Evolutionary conservation across 805 yeast genomes (phyloP), one percentile per base, ranked within the genome.

Genomic region (Brettanomyces nanus): DNA sequence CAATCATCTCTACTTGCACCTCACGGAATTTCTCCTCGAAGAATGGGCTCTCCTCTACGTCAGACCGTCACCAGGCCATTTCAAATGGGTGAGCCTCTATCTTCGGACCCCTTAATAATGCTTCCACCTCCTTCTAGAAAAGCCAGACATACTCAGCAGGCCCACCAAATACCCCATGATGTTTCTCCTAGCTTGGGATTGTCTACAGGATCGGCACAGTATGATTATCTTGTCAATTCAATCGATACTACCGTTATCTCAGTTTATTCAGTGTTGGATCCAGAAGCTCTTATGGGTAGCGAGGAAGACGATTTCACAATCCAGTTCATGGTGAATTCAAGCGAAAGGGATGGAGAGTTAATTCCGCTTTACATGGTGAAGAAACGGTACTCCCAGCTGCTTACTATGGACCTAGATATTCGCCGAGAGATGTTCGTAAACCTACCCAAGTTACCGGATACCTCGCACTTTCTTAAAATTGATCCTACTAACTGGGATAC

Each of bases 261-360:
- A 5, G 57, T 60, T 6, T 52, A 49, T 28, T 46, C 59, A 6
- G 48, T 59, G 22, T 43, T 59, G 18, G 64, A 60, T 36, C 52
- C 58, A 5, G 34, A 30, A 4, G 54, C 59, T 4, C 39, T 54
- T 10, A 26, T 21, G 5, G 38, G 37, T 26, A 15, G 31, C 6
- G 68, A 68, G 45, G 47, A 63, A 1, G 82, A 75, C 28, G 86
- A 80, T 30, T 78, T 82, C 14, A 60, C 61, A 21, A 67, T 83
- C 18, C 66, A 82, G 1, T 68, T 89, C 38, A 69, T 80, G 14
- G 75, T 83, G 4, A 62, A 70, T 33, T 90, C 83, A 46, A 69
- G 77, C 25, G 75, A 68, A 19, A 60, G 66, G 28, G 77, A 77
- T 43, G 45, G 49, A 5, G 85, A 79, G 48, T 71, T 84, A 65